Base-by-base conservation (phyloP, 305 asterid species). In the Solanum hybrid region DNA sequence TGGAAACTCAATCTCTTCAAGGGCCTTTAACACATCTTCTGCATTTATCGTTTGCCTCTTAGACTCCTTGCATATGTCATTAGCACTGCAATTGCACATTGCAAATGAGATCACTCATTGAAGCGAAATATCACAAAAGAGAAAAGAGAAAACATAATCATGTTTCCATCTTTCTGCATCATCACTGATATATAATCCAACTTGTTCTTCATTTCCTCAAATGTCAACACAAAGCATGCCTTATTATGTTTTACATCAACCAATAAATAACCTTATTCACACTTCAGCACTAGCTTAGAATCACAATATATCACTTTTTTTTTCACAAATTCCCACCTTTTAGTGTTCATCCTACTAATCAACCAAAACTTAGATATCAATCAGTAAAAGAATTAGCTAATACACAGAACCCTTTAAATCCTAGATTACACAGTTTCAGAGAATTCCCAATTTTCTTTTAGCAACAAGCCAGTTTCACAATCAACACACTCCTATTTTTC, bases 21-120 rank as follows among this genome's bases (percentile, higher is more conserved):
- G 92, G 61, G 99, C 99, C 92, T 96, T 96, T 91, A 97, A 95
- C 78, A 97, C 98, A 93, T 97, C 99, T 88, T 97, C 99, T 0
- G 98, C 97, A 31, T 91, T 96, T 90, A 96, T 93, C 61, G 93
- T 94, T 89, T 96, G 99, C 90, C 99, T 92, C 88, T 94, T 96
- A 6, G 99, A 93, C 91, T 96, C 98, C 96, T 94, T 97, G 88
- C 98, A 96, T 64, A 93, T 88, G 87, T 97, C 99, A 89, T 95
- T 95, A 80, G 99, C 99, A 35, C 99, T 97, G 92, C 89, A 94
- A 80, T 89, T 76, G 35, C 36, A 84, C 42, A 51, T 51, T 11
- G 11, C 42, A 84, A 46, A 84, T 84, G 42, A 84, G 75, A 26
- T 51, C 40, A 29, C 31, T 51, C 42, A 51, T 51, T 84, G 29